A percentile compares a stretch with the other conserved stretches of the same genome.
These are phyloP conservation scores for Hypoxylon fuscum DNA, from an alignment of 495 filamentous ascomycete genomes.

Conservation along the genomic window DNA sequence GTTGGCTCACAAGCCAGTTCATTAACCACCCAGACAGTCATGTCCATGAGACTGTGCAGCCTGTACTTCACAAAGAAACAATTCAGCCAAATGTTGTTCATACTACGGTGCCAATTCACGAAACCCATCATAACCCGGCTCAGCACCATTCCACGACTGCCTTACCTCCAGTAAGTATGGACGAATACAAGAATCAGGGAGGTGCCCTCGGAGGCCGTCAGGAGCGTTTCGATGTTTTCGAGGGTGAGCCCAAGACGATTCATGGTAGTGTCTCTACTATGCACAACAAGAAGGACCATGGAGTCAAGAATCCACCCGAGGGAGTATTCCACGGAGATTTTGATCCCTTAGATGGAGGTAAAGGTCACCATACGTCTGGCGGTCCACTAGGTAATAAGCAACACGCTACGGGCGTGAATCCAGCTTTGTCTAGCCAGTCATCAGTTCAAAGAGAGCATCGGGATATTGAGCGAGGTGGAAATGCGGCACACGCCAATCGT, in stretches of 20 bases:
- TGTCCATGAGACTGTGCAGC: conserved; percentile 71
- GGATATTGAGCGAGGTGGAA: neutral
- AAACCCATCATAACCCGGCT: conserved; percentile 68
- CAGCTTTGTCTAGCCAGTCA: conserved; percentile 13
- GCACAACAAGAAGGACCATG: conserved; percentile 27
- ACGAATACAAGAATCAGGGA: conserved; percentile 66
- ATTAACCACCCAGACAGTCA: conserved; percentile 43
- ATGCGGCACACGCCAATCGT: neutral
- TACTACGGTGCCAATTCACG: conserved; percentile 73
- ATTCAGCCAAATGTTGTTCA: conserved; percentile 72
- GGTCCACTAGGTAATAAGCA: too few species aligned
- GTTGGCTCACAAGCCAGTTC: too few species aligned
- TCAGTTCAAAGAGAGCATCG: conserved; percentile 20
- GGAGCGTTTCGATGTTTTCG: conserved; percentile 64
- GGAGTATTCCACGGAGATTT: conserved; percentile 32
- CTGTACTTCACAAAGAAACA: conserved; percentile 70
- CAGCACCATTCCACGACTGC: conserved; percentile 66
- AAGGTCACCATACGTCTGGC: conserved; percentile 9
- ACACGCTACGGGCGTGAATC: neutral
- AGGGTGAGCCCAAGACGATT: conserved; percentile 63
- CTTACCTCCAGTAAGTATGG: conserved; percentile 67
- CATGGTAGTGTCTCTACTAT: conserved; percentile 43
- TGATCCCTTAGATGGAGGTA: conserved; percentile 25
- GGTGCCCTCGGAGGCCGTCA: conserved; percentile 63
- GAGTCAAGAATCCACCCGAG: conserved; percentile 14